Evolutionary conservation across 371 early-diverging fungal genomes (phyloP), one percentile per base, ranked within the genome.

Genomic region (Rhizopus microsporus): DNA sequence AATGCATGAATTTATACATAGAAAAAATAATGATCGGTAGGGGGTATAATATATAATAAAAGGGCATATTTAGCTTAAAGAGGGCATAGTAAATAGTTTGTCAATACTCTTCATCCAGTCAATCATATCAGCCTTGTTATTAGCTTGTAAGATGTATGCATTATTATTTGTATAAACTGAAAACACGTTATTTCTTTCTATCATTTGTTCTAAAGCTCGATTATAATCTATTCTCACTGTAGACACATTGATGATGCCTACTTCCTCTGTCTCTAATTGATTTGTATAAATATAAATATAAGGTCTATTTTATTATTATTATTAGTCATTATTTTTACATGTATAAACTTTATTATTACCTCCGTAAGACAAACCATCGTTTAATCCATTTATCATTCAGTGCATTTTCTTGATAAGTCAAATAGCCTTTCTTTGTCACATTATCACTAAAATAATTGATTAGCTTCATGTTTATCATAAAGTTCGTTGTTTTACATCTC

Each of bases 291-390:
- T 79, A 56, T 86, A 89, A 40, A 93, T 70, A 63, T 87, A 90
- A 12, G 94, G 94, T 34, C 85, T 80, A 59, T 13, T 9, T 7
- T 3, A 30, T 15, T 8, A 7, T 45, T 10, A 17, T 30, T 31
- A 32, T 13, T 34, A 17, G 39, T 43, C 42, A 55, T 43, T 13
- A 9, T 10, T 6, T 13, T 34, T 4, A 46, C 46, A 46, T 29
- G 29, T 9, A 23, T 15, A 30, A 29, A 29, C n/a, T 46, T 5
- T 34, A 29, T 12, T 1, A 7, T 46, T 77, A 80, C 68, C 89
- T 78, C 35, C 91, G 86, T 45, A 94, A 80, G 52, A 92, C 91
- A 72, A 91, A 83, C 88, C 88, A 92, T 4, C 87, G 77, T 51
- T 83, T 82, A 1, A 78, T 71, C 94, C 94, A 94, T 17, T 62